These are phyloP conservation scores for Eucalyptus tenuipes DNA, from an alignment of 345 rosid genomes.

Conservation along the genomic window DNA sequence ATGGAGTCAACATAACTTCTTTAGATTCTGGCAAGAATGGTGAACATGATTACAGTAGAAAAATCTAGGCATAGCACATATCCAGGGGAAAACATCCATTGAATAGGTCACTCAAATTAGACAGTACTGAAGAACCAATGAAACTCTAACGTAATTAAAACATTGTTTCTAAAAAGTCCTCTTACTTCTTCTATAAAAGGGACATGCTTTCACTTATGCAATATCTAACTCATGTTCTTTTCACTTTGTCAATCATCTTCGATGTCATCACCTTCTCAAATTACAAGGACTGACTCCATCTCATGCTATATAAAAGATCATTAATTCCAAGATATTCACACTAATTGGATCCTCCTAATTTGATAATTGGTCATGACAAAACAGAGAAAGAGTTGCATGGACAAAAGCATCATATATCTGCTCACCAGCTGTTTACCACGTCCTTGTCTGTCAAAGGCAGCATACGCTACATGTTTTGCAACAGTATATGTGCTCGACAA, in stretches of 20 bases:
- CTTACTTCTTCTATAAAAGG: neutral
- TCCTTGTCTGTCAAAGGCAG: slow-evolving; percentile 72
- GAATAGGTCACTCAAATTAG: neutral
- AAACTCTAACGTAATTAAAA: neutral
- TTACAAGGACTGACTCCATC: neutral
- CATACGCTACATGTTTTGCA: slow-evolving; percentile 56
- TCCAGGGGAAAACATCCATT: neutral
- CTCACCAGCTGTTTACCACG: slow-evolving; percentile 82
- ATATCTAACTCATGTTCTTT: neutral
- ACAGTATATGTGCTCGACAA: slow-evolving; percentile 46
- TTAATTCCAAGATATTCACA: neutral
- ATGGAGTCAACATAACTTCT: neutral
- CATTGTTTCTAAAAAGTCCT: neutral
- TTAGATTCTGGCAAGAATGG: neutral
- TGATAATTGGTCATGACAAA: neutral
- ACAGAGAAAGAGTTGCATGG: neutral
- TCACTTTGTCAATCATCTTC: neutral
- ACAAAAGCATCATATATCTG: neutral
- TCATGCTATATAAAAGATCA: neutral
- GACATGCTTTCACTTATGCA: neutral
- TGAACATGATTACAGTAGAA: neutral
- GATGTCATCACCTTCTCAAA: neutral
- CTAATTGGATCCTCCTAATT: neutral
- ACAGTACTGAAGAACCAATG: neutral
- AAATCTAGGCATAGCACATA: neutral